Evolutionary conservation across 2,329 filamentous ascomycete genomes (phyloP).

Genomic region (Cryphonectria japonica): DNA sequence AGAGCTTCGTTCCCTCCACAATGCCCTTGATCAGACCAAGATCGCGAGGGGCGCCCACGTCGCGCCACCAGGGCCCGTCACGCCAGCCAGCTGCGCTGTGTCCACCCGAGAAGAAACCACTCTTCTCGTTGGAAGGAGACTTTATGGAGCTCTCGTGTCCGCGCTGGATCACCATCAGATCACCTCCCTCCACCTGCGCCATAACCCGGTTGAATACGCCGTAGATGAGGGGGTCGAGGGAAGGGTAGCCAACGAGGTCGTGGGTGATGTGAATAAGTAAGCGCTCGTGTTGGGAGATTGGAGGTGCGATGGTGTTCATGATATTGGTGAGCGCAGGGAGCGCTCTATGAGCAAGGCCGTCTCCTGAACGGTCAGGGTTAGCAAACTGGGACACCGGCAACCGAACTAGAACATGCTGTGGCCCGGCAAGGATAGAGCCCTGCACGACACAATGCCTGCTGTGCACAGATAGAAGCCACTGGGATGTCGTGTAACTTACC

Average conservation of each 20-base stretch:
- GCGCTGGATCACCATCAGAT: constrained; percentile 90
- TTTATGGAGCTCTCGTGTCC: constrained; percentile 80
- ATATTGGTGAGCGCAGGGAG: constrained; percentile 94
- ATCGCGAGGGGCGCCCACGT: constrained; percentile 69
- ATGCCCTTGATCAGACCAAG: constrained; percentile 80
- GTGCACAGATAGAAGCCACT: background rate
- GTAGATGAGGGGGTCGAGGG: constrained; percentile 90
- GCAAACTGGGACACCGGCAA: background rate
- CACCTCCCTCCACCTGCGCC: constrained; percentile 98
- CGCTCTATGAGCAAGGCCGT: constrained; percentile 82
- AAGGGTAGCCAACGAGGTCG: constrained; percentile 92
- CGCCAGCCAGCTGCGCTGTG: constrained; percentile 74
- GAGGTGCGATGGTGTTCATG: constrained; percentile 91
- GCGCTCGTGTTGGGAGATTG: constrained; percentile 95
- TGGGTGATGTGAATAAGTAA: constrained; percentile 97
- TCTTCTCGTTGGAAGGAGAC: constrained; percentile 44
- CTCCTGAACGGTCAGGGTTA: constrained; percentile 59
- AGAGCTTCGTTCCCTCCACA: constrained; percentile 87
- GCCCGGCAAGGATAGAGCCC: background rate
- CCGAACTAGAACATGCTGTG: background rate
- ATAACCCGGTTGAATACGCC: constrained; percentile 92
- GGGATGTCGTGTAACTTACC: constrained; percentile 55
- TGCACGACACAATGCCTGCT: background rate
- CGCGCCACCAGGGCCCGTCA: constrained; percentile 96
- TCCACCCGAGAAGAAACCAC: constrained; percentile 52